Evolutionary conservation across 371 early-diverging fungal genomes (phyloP).

Genomic region (Chytridium lagenaria): DNA sequence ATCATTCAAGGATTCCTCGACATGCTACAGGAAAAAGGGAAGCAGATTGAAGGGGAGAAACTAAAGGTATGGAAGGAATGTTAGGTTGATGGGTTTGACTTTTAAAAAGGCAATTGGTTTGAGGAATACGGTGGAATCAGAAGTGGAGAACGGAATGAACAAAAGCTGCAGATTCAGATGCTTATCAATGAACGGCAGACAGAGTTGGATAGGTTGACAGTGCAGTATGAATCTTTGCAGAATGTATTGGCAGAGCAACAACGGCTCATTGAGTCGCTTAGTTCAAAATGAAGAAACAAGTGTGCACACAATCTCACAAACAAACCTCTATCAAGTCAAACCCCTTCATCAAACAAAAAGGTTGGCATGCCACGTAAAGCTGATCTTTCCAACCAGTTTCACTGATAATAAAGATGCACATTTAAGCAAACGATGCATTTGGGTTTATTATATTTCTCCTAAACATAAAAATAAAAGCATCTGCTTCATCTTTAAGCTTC

Average conservation of each 20-base stretch:
- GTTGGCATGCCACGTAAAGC: too few species aligned
- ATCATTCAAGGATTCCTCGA: slow-evolving; percentile 46
- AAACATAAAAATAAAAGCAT: too few species aligned
- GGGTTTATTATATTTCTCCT: too few species aligned
- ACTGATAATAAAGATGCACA: too few species aligned
- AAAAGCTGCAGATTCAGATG: slow-evolving; percentile 34
- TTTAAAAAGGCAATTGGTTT: slow-evolving; percentile 50
- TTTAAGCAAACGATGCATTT: too few species aligned
- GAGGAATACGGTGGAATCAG: slow-evolving; percentile 49
- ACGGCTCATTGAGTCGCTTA: slow-evolving; percentile 45
- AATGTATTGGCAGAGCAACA: slow-evolving; percentile 46
- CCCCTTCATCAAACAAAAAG: too few species aligned
- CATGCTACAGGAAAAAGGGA: slow-evolving; percentile 47
- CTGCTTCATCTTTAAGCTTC: too few species aligned
- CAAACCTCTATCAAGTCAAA: too few species aligned
- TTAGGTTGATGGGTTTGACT: not conserved
- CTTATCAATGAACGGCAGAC: slow-evolving; percentile 51
- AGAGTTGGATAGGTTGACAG: slow-evolving; percentile 52
- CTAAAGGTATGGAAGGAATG: slow-evolving; percentile 39
- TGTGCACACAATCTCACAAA: too few species aligned
- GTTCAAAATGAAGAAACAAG: slow-evolving; percentile 43
- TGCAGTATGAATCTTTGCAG: slow-evolving; percentile 46
- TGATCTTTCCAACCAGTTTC: too few species aligned
- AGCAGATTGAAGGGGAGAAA: slow-evolving; percentile 56
- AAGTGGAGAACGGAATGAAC: slow-evolving; percentile 45